Percentiles rank a stretch among this genome's conserved stretches.
These are phyloP conservation scores for Boechera divaricarpa DNA, from an alignment of 345 rosid species.

Conservation along the genomic window DNA sequence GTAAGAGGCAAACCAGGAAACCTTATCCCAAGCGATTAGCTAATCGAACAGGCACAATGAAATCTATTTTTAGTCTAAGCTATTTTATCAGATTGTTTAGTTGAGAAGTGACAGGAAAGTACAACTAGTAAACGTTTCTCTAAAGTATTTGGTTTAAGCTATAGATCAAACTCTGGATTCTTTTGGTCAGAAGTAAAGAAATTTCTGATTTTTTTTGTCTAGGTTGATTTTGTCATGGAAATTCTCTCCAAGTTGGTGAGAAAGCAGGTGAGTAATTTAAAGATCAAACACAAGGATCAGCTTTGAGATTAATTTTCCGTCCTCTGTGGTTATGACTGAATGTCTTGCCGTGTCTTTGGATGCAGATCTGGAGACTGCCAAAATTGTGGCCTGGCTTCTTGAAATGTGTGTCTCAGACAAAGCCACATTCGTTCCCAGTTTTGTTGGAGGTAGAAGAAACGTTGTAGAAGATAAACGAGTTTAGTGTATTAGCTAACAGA, in stretches of 20 bases:
- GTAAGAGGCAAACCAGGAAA: neutral
- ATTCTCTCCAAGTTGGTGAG: constrained; percentile 88
- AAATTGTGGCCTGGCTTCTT: constrained; percentile 97
- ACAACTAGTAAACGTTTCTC: constrained; percentile 18
- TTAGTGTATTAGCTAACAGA: neutral
- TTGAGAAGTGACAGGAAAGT: constrained; percentile 14
- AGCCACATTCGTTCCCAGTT: constrained; percentile 89
- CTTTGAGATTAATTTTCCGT: neutral
- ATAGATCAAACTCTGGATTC: constrained; percentile 6
- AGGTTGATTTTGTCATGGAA: constrained; percentile 99
- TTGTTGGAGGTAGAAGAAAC: constrained; percentile 67
- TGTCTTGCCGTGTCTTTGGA: constrained; percentile 18
- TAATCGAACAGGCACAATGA: neutral
- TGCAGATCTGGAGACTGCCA: constrained; percentile 96
- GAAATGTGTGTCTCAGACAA: constrained; percentile 93
- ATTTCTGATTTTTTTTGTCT: constrained; percentile 30
- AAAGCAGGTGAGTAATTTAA: constrained; percentile 71
- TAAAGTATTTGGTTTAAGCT: neutral
- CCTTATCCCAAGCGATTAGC: constrained; percentile 5
- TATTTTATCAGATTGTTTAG: constrained; percentile 13
- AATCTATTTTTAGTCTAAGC: neutral
- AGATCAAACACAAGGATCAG: constrained; percentile 28
- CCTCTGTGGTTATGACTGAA: constrained; percentile 10
- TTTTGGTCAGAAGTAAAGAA: constrained; percentile 13
- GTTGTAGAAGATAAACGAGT: neutral